Base-by-base conservation (phyloP, 2,329 filamentous ascomycete genomes). In the Myriosclerotinia duriaeana region DNA sequence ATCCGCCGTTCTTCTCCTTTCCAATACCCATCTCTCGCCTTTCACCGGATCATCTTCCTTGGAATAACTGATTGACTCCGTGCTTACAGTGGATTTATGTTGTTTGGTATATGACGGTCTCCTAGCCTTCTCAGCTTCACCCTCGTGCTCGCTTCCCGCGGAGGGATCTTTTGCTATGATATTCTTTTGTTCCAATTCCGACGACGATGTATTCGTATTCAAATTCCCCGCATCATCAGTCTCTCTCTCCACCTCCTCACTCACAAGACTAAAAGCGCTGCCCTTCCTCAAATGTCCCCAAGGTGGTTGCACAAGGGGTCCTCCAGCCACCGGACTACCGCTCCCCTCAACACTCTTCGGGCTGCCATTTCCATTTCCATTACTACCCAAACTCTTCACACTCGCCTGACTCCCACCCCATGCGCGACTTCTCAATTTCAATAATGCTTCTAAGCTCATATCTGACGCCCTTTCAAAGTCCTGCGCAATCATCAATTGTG, bases 321-420 rank as follows among this genome's bases (percentile, higher is more conserved):
- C 46, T 34, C 65, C 64, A 4, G 69, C 71, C 11, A 71, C 66
- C 9, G 75, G 75, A 59, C 72, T 74, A 2, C 60, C 63, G 66
- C 72, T 74, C 30, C 73, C 73, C 53, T 66, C 65, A 50, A 67
- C 69, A 59, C 69, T 68, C 42, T 69, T 70, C 17, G 76, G 77
- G 60, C 76, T 78, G 79, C 81, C 66, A 44, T 53, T 61, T 15
- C 54, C 64, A 36, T 65, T 60, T 3, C 64, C 69, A 61, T 71
- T 78, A 70, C 85, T 90, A 12, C 64, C 69, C 56, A 69, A 78
- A 70, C 85, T 90, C 62, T 82, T 82, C 7, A 93, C 78, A 72
- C 91, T 94, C 0, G 84, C 87, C 73, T 92, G 90, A 66, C 91
- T 95, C 5, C 90, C 90, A 34, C 92, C 92, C 85, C 91, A 97